Evolutionary conservation across 78 protist genomes (phyloP).

Genomic region (Emiliania huxleyi): DNA sequence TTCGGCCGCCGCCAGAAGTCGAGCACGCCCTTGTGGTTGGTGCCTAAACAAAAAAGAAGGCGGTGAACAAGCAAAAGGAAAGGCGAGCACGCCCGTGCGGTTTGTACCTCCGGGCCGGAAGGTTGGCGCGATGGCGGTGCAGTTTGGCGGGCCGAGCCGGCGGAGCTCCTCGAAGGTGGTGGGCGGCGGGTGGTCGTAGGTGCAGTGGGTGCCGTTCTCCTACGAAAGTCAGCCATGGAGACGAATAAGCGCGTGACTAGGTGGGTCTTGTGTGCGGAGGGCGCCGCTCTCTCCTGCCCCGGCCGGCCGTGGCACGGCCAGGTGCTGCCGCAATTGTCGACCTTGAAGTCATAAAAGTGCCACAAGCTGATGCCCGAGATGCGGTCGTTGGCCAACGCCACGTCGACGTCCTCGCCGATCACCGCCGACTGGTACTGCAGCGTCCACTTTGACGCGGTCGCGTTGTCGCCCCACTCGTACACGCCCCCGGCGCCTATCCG

Average conservation of each 20-base stretch:
- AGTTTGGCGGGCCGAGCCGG: background rate
- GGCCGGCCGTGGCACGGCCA: background rate
- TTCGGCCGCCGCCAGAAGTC: conserved; percentile 24
- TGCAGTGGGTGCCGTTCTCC: too few species aligned
- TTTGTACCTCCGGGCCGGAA: background rate
- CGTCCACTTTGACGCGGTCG: conserved; percentile 33
- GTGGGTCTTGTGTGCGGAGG: background rate
- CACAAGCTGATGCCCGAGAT: conserved; percentile 2
- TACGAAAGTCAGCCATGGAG: too few species aligned
- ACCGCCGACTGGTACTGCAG: conserved; percentile 29
- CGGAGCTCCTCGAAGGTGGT: background rate
- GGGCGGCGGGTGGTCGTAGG: too few species aligned
- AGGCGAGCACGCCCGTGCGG: too few species aligned
- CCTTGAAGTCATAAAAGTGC: conserved; percentile 18
- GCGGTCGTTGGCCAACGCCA: background rate
- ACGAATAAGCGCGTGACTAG: too few species aligned
- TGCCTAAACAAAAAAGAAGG: too few species aligned
- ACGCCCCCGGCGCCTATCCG: conserved; percentile 57
- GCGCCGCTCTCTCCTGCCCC: background rate
- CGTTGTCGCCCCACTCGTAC: conserved; percentile 31
- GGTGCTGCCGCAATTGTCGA: background rate
- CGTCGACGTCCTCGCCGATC: background rate
- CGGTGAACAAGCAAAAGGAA: too few species aligned
- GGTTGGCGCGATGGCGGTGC: background rate
- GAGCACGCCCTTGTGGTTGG: conserved; percentile 3